Conservation (phyloP, 208 protist species). For the Leishmania turanica region DNA sequence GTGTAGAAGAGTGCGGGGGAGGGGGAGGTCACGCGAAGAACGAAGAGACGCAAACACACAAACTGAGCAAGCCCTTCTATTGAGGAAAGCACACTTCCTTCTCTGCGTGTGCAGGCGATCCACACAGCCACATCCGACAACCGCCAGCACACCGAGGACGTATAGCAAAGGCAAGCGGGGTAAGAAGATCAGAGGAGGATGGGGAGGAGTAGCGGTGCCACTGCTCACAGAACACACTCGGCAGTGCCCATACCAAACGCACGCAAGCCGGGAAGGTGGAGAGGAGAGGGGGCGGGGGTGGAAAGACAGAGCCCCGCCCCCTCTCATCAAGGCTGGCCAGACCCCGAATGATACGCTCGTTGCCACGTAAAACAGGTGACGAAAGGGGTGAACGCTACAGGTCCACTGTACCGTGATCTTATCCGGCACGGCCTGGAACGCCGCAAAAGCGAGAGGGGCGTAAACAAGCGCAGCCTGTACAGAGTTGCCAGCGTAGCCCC, state of each 20-base stretch:
- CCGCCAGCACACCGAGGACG: background rate
- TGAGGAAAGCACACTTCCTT: background rate
- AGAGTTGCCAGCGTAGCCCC: background rate
- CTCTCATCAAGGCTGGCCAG: background rate
- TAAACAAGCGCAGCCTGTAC: no score
- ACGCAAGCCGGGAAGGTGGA: background rate
- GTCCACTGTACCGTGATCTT: background rate
- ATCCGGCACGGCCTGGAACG: no score
- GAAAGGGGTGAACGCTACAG: background rate
- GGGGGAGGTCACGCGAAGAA: background rate
- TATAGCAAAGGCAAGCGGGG: background rate
- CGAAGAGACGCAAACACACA: background rate
- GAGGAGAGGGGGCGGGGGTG: background rate
- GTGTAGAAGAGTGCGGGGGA: background rate
- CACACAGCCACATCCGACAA: background rate
- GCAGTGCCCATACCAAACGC: background rate
- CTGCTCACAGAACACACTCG: background rate
- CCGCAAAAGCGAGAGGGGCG: background rate
- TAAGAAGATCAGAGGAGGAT: background rate
- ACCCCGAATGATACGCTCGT: background rate
- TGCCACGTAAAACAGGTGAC: background rate
- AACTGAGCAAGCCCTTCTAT: background rate
- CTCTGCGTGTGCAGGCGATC: background rate
- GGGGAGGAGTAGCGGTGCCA: background rate
- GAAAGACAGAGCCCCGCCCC: background rate